Conservation (phyloP, 352 stramenopile species). For the Stramenopiles sp. region DNA sequence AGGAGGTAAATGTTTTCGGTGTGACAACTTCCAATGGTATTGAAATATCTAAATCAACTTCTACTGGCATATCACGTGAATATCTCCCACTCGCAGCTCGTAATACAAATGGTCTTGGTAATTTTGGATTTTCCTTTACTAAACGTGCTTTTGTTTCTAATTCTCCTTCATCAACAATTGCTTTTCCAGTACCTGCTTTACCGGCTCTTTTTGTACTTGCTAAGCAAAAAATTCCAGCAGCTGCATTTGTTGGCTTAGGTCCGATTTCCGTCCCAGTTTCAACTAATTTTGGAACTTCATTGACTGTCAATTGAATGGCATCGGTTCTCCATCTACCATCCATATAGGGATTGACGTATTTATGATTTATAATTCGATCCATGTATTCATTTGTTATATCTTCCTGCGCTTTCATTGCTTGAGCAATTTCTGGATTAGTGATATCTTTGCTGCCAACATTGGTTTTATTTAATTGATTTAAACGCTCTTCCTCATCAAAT, state of each 20-base stretch:
- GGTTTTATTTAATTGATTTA: slow-evolving; percentile 45
- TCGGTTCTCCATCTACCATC: slow-evolving; percentile 36
- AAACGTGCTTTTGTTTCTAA: slow-evolving; percentile 38
- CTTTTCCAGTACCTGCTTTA: slow-evolving; percentile 25
- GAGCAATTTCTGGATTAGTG: slow-evolving; percentile 31
- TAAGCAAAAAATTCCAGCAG: slow-evolving; percentile 30
- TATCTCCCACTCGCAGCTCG: slow-evolving; percentile 49
- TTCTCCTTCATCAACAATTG: slow-evolving; percentile 27
- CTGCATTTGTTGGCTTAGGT: not conserved
- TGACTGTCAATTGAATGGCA: slow-evolving; percentile 30
- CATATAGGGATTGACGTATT: slow-evolving; percentile 33
- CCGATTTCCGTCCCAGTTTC: slow-evolving; percentile 39
- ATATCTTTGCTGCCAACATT: slow-evolving; percentile 43
- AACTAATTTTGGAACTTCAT: slow-evolving; percentile 38
- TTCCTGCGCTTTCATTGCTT: slow-evolving; percentile 38
- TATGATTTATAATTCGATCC: slow-evolving; percentile 3
- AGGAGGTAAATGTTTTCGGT: slow-evolving; percentile 29
- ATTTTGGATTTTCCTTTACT: slow-evolving; percentile 32
- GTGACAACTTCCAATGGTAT: slow-evolving; percentile 26
- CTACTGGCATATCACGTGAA: slow-evolving; percentile 35
- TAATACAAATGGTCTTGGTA: slow-evolving; percentile 32
- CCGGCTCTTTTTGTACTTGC: slow-evolving; percentile 26
- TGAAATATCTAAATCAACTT: slow-evolving; percentile 22
- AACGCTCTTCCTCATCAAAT: slow-evolving; percentile 35
- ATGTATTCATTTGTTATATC: slow-evolving; percentile 46